Conservation (phyloP, 2,329 filamentous ascomycete species). For the Stromatinia cepivora region DNA sequence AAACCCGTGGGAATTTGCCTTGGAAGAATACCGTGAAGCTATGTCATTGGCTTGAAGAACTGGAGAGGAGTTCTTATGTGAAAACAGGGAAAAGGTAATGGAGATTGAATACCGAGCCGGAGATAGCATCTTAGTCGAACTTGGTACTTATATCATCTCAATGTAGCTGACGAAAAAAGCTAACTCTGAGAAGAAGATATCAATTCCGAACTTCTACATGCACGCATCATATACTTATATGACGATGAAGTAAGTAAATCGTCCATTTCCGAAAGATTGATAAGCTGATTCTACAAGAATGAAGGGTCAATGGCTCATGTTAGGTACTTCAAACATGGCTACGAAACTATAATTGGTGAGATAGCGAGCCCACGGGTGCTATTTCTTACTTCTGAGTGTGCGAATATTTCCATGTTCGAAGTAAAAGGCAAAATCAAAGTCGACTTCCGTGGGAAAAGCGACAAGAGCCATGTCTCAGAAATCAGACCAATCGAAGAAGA, state of each 20-base stretch:
- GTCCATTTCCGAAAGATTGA: neutral
- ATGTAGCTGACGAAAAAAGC: neutral
- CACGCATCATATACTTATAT: neutral
- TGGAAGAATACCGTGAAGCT: neutral
- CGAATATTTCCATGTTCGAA: constrained; percentile 15
- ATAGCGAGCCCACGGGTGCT: constrained; percentile 28
- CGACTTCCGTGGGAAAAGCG: constrained; percentile 1
- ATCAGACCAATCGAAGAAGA: constrained; percentile 6
- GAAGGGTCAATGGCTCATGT: constrained; percentile 25
- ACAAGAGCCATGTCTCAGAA: neutral
- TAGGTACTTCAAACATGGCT: constrained; percentile 29
- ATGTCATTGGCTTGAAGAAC: neutral
- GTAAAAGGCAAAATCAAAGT: constrained; percentile 30
- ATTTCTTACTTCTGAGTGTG: constrained; percentile 26
- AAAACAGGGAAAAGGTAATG: neutral
- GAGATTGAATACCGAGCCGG: neutral
- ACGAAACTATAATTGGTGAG: constrained; percentile 23
- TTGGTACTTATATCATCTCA: neutral
- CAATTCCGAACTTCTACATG: neutral
- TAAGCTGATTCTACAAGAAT: neutral
- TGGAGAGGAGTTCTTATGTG: neutral
- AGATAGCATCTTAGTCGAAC: neutral
- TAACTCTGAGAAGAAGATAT: neutral
- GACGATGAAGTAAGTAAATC: neutral
- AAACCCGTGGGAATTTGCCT: too few relatives aligned